Percentiles rank a stretch among this genome's conserved stretches.
Evolutionary conservation across 805 yeast species (phyloP).

Genomic region (Lipomyces starkeyi): DNA sequence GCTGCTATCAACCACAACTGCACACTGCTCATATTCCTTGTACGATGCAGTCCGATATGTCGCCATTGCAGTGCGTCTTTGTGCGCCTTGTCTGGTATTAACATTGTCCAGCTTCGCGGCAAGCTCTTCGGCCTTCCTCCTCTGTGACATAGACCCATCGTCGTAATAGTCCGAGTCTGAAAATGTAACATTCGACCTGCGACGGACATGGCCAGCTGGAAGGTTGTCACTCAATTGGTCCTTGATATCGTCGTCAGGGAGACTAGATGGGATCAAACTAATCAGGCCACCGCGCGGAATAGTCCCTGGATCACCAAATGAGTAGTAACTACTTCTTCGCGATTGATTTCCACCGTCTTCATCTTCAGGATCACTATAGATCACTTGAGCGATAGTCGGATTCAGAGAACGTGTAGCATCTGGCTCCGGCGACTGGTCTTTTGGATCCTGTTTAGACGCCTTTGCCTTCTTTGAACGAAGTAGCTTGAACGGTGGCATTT

Average conservation of each 20-base stretch:
- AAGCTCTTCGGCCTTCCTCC: slow-evolving; percentile 6
- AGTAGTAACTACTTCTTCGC: slow-evolving; percentile 9
- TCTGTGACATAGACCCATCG: neutral
- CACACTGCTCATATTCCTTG: slow-evolving; percentile 16
- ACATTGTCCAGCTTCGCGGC: slow-evolving; percentile 11
- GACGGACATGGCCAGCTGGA: neutral
- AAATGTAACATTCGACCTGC: slow-evolving; percentile 3
- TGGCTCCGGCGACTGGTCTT: neutral
- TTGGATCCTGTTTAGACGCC: neutral
- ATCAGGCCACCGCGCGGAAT: slow-evolving; percentile 15
- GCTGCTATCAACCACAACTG: slow-evolving; percentile 1
- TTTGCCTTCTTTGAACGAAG: slow-evolving; percentile 20
- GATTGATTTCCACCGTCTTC: neutral
- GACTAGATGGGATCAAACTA: slow-evolving; percentile 20
- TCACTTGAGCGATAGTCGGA: slow-evolving; percentile 10
- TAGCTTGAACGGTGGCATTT: slow-evolving; percentile 25
- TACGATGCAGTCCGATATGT: slow-evolving; percentile 21
- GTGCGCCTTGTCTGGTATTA: slow-evolving; percentile 25
- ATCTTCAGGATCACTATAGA: neutral
- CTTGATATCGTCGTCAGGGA: neutral
- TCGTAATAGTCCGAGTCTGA: neutral
- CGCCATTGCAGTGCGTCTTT: slow-evolving; percentile 27
- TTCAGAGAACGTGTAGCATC: slow-evolving; percentile 3
- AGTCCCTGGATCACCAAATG: slow-evolving; percentile 2
- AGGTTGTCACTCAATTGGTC: neutral